Evolutionary conservation across 352 stramenopile genomes (phyloP).

Genomic region (Phytopythium chamaehyphon): DNA sequence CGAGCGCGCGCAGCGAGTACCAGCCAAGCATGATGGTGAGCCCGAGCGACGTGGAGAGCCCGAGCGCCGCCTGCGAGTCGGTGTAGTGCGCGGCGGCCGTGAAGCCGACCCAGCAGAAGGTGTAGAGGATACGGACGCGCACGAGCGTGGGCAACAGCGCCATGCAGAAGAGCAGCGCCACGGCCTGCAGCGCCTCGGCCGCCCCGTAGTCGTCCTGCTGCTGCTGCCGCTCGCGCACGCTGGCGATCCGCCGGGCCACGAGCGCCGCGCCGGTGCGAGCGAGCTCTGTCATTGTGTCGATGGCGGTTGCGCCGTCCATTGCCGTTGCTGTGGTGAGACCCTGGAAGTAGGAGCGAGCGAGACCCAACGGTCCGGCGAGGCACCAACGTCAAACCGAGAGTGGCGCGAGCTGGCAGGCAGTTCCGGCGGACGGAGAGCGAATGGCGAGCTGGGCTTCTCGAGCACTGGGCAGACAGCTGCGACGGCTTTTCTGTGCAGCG

Average conservation of each 20-base stretch:
- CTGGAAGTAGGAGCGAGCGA: too few species aligned
- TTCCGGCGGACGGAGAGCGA: too few species aligned
- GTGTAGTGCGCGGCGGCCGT: slow-evolving; percentile 27
- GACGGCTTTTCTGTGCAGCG: too few species aligned
- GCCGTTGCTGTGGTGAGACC: too few species aligned
- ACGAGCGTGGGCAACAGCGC: slow-evolving; percentile 29
- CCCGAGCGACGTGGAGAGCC: slow-evolving; percentile 35
- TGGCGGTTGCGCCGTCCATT: slow-evolving; percentile 13
- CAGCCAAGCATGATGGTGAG: slow-evolving; percentile 57
- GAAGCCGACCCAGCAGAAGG: slow-evolving; percentile 38
- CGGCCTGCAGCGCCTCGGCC: slow-evolving; percentile 21
- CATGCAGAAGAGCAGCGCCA: slow-evolving; percentile 33
- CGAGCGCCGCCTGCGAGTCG: slow-evolving; percentile 29
- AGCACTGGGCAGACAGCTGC: too few species aligned
- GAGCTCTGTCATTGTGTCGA: slow-evolving; percentile 20
- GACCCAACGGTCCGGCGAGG: too few species aligned
- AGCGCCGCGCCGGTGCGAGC: slow-evolving; percentile 19
- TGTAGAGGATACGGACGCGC: slow-evolving; percentile 39
- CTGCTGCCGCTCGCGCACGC: slow-evolving; percentile 20
- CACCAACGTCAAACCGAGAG: too few species aligned
- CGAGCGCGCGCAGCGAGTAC: slow-evolving; percentile 38
- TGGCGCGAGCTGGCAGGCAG: too few species aligned
- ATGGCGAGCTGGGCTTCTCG: too few species aligned
- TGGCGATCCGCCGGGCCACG: slow-evolving; percentile 26
- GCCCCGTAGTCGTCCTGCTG: slow-evolving; percentile 5